Base-by-base conservation (phyloP, 2,329 filamentous ascomycete species). In the Aspergillus vadensis region DNA sequence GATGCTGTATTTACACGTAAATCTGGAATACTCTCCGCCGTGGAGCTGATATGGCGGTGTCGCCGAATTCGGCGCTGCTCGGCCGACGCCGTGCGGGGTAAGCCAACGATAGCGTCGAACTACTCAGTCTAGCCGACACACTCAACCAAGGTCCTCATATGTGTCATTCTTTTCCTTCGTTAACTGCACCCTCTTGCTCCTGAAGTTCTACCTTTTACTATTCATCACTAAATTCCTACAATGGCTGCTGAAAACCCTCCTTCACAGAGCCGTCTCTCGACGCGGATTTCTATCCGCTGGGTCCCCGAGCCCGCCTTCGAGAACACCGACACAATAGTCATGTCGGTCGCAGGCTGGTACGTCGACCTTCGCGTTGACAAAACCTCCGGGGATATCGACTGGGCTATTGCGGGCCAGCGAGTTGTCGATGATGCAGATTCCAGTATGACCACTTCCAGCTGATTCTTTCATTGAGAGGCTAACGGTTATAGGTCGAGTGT, bases 201-300 rank as follows among this genome's bases (percentile, higher is more conserved):
- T 36, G 5, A 14, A 36, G 1, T 12, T 36, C 5, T 36, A 6
- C 32, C 15, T 36, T 14, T 2, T 15, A 49, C 9, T 32, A 2
- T 27, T 3, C n/a, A n/a, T 2, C 1, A 7, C 15, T 10, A 1
- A 15, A 17, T 1, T 6, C 27, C 5, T n/a, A 50, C 15, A 32
- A 50, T 50, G 47, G 25, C 47, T 6, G n/a, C 9, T 3, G 15
- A 50, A 10, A 50, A 30, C 15, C 4, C 10, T 17, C 39, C 53
- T 10, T 55, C 54, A 2, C 51, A 64, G 56, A 63, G 62, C 55
- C 65, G 65, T 10, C 60, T 74, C 51, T 80, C 78, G 10, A 79
- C 76, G 8, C 74, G 79, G 21, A 71, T 80, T 43, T 79, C 77
- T 23, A 67, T 81, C 25, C 76, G 77, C 65, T 81, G 79, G 79